Conservation (phyloP, 129 eudicot species). For the Mikania micrantha region DNA sequence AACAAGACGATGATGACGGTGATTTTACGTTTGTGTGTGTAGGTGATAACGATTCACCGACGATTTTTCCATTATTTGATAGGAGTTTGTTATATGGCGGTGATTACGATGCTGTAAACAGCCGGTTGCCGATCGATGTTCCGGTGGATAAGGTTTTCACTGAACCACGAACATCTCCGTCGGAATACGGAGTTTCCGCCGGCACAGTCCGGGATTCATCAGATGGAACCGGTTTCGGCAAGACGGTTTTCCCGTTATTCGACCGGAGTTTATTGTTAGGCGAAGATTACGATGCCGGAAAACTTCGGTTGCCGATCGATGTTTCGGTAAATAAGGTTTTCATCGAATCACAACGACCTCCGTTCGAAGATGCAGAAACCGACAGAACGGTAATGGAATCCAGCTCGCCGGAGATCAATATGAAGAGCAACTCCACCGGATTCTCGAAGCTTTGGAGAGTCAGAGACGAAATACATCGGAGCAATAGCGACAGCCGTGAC, state of each 20-base stretch:
- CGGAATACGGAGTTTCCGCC: neutral
- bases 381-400: constrained; percentile 28
- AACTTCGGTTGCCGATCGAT: constrained; percentile 18
- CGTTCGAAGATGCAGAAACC: neutral
- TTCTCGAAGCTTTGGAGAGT: constrained; percentile 88
- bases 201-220: constrained; percentile 44
- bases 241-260: no score
- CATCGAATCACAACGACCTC: constrained; percentile 22
- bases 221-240: constrained; percentile 17
- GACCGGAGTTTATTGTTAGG: constrained; percentile 31
- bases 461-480: constrained; percentile 42
- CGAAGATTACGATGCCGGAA: constrained; percentile 14
- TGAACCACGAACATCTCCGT: constrained; percentile 21
- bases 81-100: constrained; percentile 27
- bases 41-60: constrained; percentile 15
- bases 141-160: constrained; percentile 50
- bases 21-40: constrained; percentile 48
- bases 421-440: constrained; percentile 90
- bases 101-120: constrained; percentile 15
- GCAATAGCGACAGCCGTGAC: constrained; percentile 83
- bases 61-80: constrained; percentile 49
- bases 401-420: constrained; percentile 40
- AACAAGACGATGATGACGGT: constrained; percentile 25
- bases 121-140: constrained; percentile 33
- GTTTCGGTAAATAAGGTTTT: constrained; percentile 51